Base-by-base conservation (phyloP, 2,329 filamentous ascomycete species). In the Knoxdaviesia proteae region DNA sequence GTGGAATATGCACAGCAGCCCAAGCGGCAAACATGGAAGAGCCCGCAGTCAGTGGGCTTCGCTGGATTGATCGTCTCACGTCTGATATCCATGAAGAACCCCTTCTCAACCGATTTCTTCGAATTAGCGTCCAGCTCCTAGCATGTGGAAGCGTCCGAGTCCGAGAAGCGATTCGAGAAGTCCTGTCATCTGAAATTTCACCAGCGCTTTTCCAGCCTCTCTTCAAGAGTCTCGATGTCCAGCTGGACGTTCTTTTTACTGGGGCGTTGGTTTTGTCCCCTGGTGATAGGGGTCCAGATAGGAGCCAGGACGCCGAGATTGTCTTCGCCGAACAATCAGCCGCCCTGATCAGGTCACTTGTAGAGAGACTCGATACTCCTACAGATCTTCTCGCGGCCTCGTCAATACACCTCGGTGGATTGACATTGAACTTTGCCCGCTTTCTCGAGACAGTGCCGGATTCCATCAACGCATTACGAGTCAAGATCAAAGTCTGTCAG, bases 401-500 rank as follows among this genome's bases (percentile, higher is more conserved):
- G 7, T 73, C 72, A 2, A 65, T 80, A 32, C 73, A 80, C 47
- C 65, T 81, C 7, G 75, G 75, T 9, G 65, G 68, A 3, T 58
- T 80, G 36, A 71, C 74, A 1, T 61, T 81, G 36, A 77, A 71
- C 52, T 77, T 80, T 52, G 74, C 75, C 34, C 79, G 74, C 48
- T 80, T 79, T 47, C 55, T 80, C 36, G 71, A 79, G 47, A 67
- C 68, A 5, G 57, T 71, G 6, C 53, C 65, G 4, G 75, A 79
- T 45, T 69, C 64, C 8, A 56, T 64, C 6, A 70, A 64, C 48
- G 71, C 67, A 20, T 53, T 78, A 10, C 64, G 74, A 43, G 74
- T 80, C 38, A 80, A 79, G 52, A 79, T 80, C 51, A 75, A 77
- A 49, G 71, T 79, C 36, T 80, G 77, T 50, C 74, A 80, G 49